Base-by-base conservation (phyloP, 2,329 filamentous ascomycete species). In the Microcera coccophila region DNA sequence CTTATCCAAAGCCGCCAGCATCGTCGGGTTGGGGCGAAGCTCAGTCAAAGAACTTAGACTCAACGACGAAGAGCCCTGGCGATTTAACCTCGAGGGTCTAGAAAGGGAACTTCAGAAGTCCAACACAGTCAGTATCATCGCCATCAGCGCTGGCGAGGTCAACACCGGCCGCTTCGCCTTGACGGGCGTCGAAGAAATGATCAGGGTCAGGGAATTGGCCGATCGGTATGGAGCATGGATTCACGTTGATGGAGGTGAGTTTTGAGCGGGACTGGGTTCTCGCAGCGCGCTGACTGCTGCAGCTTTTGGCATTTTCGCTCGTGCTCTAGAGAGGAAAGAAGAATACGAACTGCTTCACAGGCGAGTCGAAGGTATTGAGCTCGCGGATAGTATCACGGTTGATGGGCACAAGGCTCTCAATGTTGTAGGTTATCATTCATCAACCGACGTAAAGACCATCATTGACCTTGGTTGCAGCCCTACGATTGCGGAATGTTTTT, bases 401-500 rank as follows among this genome's bases (percentile, higher is more conserved):
- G 90, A 96, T 58, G 86, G 79, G 0, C 91, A 97, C 65, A 96
- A 96, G 61, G 69, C 95, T n/a, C 76, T 97, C 47, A 96, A 96
- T 54, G 89, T 95, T 35, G 81, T 83, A 64, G 47, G 78, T 74
- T 21, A 22, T 12, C 17, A 36, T 17, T 48, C 15, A 34, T 39
- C 42, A 15, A 9, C 34, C 22, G 15, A 7, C 5, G 24, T 16
- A 5, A 34, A 22, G 7, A 33, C 11, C 18, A 28, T 37, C 17
- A 10, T 48, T 52, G 35, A 58, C 35, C 38, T 38, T 19, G 18
- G 24, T 39, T 16, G 19, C 40, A 82, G 75, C 90, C 91, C 0
- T 96, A 96, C 57, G 91, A 96, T 64, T 90, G 85, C 57, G 91
- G 90, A 33, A 85, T 96, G 65, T 94, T 95, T 73, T 79, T 95